Evolutionary conservation across 345 rosid species (phyloP), one percentile per base, ranked within the genome.

Genomic region (Lagerstroemia speciosa): DNA sequence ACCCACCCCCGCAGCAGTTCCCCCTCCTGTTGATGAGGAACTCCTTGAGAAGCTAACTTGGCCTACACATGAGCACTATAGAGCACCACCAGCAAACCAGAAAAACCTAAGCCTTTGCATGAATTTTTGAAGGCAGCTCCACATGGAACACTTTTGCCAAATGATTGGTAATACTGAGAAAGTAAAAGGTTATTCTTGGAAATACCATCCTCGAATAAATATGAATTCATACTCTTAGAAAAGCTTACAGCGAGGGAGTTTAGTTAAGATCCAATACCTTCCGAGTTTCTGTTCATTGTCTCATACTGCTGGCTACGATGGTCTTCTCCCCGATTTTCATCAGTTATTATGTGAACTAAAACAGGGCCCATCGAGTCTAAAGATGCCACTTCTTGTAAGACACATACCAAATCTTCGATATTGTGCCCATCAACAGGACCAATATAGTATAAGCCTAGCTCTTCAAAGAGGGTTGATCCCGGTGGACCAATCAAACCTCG

Each of bases 361-460:
- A 93, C 97, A 60, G 98, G 98, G 71, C 98, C 98, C 91, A 81
- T 86, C 12, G 96, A 83, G 77, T 86, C 88, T 70, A 89, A 75
- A 68, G 94, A 84, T 5, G 93, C 84, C 75, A 90, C 98, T 83
- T 86, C 83, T 69, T 87, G 83, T 71, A 93, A 80, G 78, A 90
- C 91, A 80, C 86, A 83, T 69, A 89, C 79, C 55, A 93, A 72
- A 79, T 93, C 97, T 80, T 90, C 91, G 43, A 87, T 76, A 76
- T 83, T 93, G 85, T 90, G 96, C 41, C 98, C 98, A 78, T 93
- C 96, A 70, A 93, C 87, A 68, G 98, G 98, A 66, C 98, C 98
- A 69, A 90, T 87, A 79, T 89, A 90, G 74, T 90, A 90, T 77
- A 93, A 69, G 33, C 96, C 98, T 65, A 90, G 97, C 78, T 93